Evolutionary conservation across 768 basidiomycete genomes (phyloP), one percentile per base, ranked within the genome.

Genomic region (Naganishia antarctica): DNA sequence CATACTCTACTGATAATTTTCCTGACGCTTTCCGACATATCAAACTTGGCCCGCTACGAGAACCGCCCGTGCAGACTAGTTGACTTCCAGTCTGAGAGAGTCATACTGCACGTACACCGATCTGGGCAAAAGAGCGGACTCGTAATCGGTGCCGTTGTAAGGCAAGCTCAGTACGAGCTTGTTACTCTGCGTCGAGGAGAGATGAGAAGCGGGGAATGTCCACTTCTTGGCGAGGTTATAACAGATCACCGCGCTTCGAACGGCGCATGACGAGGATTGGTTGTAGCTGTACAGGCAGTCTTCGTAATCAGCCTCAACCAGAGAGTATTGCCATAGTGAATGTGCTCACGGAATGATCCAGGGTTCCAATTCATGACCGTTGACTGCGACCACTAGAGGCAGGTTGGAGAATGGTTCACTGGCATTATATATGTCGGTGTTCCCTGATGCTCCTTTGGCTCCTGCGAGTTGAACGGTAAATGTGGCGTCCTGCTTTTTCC

Each of bases 381-480:
- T 70, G 45, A 69, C 60, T 9, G 23, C 63, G 25, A 70, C 66
- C 11, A 13, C 40, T 46, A 50, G 63, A n/a, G 57, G 46, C 45
- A 70, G 18, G 34, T 70, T 60, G 23, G 59, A 63, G 43, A 50
- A 69, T 23, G 29, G 47, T 5, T 40, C 40, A n/a, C 50, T 47
- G 4, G 63, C 43, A 21, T 65, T 57, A n/a, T 21, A 58, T 3
- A 65, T 5, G 49, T 70, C 68, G 18, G 57, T 44, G 58, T 70
- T 70, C 11, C 70, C 70, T 4, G 63, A 41, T 3, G 65, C 63
- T 6, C 68, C 65, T n/a, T 40, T 21, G 11, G 57, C 66, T 16
- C 63, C 67, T 2, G 70, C 70, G 4, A 66, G 50, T 25, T 66
- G 69, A 45, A 70, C 58, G 2, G 69, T 70, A 29, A 70, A 57